Conservation (phyloP, 345 rosid genomes). For the Ceriops decandra region DNA sequence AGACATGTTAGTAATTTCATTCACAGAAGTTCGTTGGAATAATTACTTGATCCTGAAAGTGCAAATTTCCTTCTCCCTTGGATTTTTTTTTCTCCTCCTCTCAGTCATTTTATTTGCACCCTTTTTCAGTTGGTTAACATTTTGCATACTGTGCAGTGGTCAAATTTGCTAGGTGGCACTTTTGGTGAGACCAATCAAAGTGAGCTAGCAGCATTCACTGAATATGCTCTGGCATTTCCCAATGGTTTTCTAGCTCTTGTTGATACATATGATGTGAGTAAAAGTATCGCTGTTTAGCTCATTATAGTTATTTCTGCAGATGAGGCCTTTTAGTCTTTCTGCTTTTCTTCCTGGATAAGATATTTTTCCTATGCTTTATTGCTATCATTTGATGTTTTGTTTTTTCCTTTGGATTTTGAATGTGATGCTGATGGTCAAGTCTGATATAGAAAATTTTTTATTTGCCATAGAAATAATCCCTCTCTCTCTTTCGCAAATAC, state of each 20-base stretch:
- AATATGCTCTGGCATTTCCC: slow-evolving; percentile 95
- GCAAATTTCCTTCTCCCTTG: slow-evolving; percentile 2
- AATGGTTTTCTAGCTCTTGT: slow-evolving; percentile 78
- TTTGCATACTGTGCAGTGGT: slow-evolving; percentile 47
- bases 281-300: slow-evolving; percentile 6
- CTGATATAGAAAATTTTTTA: slow-evolving; percentile 4
- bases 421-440: slow-evolving; percentile 3
- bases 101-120: not conserved
- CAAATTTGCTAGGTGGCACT: slow-evolving; percentile 43
- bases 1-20: no score
- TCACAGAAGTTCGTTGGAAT: not conserved
- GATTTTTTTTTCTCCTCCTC: not conserved
- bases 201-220: slow-evolving; percentile 88
- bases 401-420: not conserved
- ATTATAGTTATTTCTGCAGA: not conserved
- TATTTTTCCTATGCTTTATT: not conserved
- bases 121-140: slow-evolving; percentile 14
- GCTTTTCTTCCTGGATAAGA: slow-evolving; percentile 1
- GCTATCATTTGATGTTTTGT: not conserved
- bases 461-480: not conserved
- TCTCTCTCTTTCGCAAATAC: not conserved
- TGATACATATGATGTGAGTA: slow-evolving; percentile 87
- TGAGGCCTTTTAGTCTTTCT: not conserved
- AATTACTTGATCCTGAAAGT: not conserved
- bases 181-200: slow-evolving; percentile 90